Evolutionary conservation across 768 basidiomycete genomes (phyloP), one percentile per base, ranked within the genome.

Genomic region (Tylopilus subfusipes): DNA sequence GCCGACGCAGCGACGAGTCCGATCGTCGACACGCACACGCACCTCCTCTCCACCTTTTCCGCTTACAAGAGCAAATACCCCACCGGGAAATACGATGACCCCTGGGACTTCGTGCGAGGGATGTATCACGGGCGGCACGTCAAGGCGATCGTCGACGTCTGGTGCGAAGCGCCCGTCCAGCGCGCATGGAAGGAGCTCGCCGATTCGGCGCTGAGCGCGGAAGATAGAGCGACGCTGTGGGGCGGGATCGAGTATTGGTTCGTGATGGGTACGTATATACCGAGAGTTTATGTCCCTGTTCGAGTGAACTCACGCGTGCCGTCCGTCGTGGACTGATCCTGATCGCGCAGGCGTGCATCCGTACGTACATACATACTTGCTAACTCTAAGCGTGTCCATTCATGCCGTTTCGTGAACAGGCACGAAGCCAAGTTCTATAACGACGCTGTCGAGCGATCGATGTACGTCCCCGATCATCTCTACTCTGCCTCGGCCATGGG

Each of bases 1-100:
- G 27, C 63, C n/a, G 46, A 22, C 43, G 40, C 61, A 29, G 47
- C 61, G 3, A 44, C 60, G 19, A 64, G 59, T 3, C 71, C 77
- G 3, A 82, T 93, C 60, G 76, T 93, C 18, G 92, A 94, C 71
- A 93, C 91, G 0, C 92, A 94, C 72, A 90, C 89, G 0, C 92
- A 93, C 62, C 73, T 93, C n/a, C 75, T 85, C 10, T 82, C 86
- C 0, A 94, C 91, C 0, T 93, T 80, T 60, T 75, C 77, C 1
- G 62, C 75, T 18, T 93, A 93, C 66, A 75, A 76, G 29, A 65
- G 62, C 34, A 82, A 81, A 50, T 94, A 92, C 67, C 81, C 78
- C 24, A 68, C 76, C 0, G 84, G 82, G 0, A 74, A 74, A 50
- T 76, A 79, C 58, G 62, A 72, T 10, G 77, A 75, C n/a, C 73